These are phyloP conservation scores for Fusarium anguioides DNA, from an alignment of 2,329 filamentous ascomycete species.

Conservation along the genomic window DNA sequence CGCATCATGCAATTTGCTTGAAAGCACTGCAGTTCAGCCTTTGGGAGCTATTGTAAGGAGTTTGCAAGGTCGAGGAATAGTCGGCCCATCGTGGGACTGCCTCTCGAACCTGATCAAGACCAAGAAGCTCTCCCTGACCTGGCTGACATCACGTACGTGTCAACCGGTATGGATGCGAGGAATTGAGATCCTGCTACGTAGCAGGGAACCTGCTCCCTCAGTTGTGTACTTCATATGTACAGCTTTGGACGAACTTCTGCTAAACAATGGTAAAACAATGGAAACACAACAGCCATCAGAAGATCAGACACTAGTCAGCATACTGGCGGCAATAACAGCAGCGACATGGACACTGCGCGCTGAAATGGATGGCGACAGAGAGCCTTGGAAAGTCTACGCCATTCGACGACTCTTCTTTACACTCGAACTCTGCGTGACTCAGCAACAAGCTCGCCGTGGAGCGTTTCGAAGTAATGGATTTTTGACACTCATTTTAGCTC, in stretches of 20 bases:
- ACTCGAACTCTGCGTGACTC: constrained; percentile 42
- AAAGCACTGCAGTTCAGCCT: constrained; percentile 36
- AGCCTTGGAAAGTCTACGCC: constrained; percentile 20
- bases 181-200: constrained; percentile 43
- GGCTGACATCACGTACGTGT: constrained; percentile 43
- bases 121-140: constrained; percentile 37
- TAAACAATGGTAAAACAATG: constrained; percentile 6
- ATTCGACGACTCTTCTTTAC: constrained; percentile 43
- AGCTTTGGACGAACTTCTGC: constrained; percentile 40
- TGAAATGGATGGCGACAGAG: not conserved
- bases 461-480: constrained; percentile 28
- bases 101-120: constrained; percentile 37
- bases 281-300: constrained; percentile 12
- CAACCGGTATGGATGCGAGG: constrained; percentile 42
- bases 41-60: constrained; percentile 35
- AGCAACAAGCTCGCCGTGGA: constrained; percentile 24
- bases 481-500: constrained; percentile 44
- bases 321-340: constrained; percentile 47
- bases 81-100: constrained; percentile 38
- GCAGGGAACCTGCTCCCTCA: constrained; percentile 34
- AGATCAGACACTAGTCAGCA: constrained; percentile 46
- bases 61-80: constrained; percentile 4
- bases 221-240: constrained; percentile 40
- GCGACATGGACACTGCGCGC: constrained; percentile 37
- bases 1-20: constrained; percentile 24